These are phyloP conservation scores for Nannochloropsis gaditana DNA, from an alignment of 108 stramenopile species.

Conservation along the genomic window DNA sequence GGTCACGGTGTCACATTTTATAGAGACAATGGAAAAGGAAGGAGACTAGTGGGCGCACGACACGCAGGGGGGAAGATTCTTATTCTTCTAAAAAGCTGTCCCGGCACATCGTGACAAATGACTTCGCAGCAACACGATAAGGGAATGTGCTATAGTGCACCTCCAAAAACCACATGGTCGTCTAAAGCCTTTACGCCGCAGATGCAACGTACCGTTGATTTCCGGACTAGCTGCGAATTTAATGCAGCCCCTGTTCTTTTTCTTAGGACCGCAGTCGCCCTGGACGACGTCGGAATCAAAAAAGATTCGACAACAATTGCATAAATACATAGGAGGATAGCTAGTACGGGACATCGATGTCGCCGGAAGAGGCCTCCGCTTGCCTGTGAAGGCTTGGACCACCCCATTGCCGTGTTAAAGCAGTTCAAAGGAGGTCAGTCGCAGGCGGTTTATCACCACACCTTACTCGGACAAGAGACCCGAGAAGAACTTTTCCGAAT, in stretches of 20 bases:
- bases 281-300: not conserved
- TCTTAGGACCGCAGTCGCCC: not conserved
- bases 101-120: no score
- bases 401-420: not conserved
- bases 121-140: no score
- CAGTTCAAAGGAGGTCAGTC: not conserved
- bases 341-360: conserved; percentile 9
- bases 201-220: conserved; percentile 13
- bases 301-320: not conserved
- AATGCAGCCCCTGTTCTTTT: conserved; percentile 4
- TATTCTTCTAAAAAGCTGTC: no score
- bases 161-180: no score
- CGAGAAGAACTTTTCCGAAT: no score
- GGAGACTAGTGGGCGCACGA: no score
- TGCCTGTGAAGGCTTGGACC: not conserved
- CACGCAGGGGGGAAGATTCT: no score
- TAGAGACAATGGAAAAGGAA: no score
- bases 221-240: not conserved
- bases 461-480: no score
- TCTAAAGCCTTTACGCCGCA: not conserved
- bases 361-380: not conserved
- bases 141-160: no score
- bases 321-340: not conserved
- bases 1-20: no score
- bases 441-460: no score